Evolutionary conservation across 768 basidiomycete genomes (phyloP).

Genomic region (Mycena belliarum): DNA sequence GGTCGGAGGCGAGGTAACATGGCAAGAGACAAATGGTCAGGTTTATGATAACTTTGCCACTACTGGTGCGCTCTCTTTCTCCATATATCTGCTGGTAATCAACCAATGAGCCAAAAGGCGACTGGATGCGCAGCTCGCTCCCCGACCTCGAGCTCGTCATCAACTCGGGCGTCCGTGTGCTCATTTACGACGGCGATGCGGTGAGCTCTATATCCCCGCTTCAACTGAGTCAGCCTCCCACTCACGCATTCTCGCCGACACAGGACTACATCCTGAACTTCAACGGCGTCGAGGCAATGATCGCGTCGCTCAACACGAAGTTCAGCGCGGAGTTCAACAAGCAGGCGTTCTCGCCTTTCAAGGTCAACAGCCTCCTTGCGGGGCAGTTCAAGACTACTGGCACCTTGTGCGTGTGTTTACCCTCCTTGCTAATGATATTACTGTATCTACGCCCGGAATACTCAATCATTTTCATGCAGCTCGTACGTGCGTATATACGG

Average conservation of each 20-base stretch:
- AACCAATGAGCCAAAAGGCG: too few species aligned
- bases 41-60: conserved; percentile 50
- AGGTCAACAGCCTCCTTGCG: conserved; percentile 36
- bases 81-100: too few species aligned
- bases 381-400: conserved; percentile 48
- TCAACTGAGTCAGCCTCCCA: too few species aligned
- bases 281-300: conserved; percentile 45
- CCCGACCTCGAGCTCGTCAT: conserved; percentile 39
- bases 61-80: conserved; percentile 33
- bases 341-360: conserved; percentile 37
- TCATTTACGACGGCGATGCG: conserved; percentile 45
- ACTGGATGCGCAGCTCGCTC: conserved; percentile 57
- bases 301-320: conserved; percentile 31
- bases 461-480: not conserved
- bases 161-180: conserved; percentile 42
- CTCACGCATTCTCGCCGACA: too few species aligned
- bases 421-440: not conserved
- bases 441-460: too few species aligned
- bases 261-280: conserved; percentile 42
- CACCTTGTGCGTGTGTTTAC: conserved; percentile 29
- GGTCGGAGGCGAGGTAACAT: conserved; percentile 47
- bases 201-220: conserved; percentile 1
- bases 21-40: conserved; percentile 39
- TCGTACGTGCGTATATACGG: conserved; percentile 16
- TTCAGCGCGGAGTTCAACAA: conserved; percentile 31